Evolutionary conservation across 345 rosid species (phyloP).

Genomic region (Raphanus raphanistrum): DNA sequence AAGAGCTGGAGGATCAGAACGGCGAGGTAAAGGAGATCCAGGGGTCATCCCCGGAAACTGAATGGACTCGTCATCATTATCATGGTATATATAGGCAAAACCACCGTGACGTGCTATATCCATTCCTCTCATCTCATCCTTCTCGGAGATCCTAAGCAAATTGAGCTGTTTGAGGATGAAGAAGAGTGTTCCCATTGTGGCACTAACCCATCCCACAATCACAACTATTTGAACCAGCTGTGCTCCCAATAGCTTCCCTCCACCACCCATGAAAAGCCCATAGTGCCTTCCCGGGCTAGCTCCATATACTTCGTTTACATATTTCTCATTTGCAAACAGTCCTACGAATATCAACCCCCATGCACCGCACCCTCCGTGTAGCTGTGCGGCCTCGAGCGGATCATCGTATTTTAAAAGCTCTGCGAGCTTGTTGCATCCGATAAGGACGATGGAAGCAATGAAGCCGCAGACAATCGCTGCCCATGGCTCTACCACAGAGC

Average conservation of each 20-base stretch:
- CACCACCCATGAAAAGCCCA: slow-evolving; percentile 90
- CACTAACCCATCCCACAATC: slow-evolving; percentile 78
- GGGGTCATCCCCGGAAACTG: slow-evolving; percentile 47
- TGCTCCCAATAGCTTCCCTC: slow-evolving; percentile 76
- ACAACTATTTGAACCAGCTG: slow-evolving; percentile 72
- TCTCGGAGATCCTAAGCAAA: slow-evolving; percentile 66
- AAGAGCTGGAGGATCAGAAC: neutral
- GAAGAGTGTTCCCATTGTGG: slow-evolving; percentile 80
- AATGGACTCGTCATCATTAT: slow-evolving; percentile 49
- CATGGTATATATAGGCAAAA: slow-evolving; percentile 75
- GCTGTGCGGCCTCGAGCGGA: slow-evolving; percentile 79
- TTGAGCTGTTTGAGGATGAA: slow-evolving; percentile 52
- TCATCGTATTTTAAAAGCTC: slow-evolving; percentile 63
- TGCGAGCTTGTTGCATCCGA: slow-evolving; percentile 72
- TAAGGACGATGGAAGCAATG: slow-evolving; percentile 65
- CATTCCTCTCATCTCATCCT: slow-evolving; percentile 87
- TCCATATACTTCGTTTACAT: slow-evolving; percentile 57
- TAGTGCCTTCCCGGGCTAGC: slow-evolving; percentile 41
- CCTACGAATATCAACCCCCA: slow-evolving; percentile 90
- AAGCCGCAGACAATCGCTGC: slow-evolving; percentile 90
- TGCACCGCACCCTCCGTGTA: slow-evolving; percentile 92
- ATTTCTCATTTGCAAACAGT: slow-evolving; percentile 63
- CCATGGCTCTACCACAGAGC: slow-evolving; percentile 93
- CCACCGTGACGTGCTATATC: slow-evolving; percentile 89
- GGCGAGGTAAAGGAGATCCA: slow-evolving; percentile 33